Percentiles rank a stretch among this genome's conserved stretches.
These are phyloP conservation scores for Fusarium euwallaceae DNA, from an alignment of 2,329 filamentous ascomycete genomes.

Conservation along the genomic window DNA sequence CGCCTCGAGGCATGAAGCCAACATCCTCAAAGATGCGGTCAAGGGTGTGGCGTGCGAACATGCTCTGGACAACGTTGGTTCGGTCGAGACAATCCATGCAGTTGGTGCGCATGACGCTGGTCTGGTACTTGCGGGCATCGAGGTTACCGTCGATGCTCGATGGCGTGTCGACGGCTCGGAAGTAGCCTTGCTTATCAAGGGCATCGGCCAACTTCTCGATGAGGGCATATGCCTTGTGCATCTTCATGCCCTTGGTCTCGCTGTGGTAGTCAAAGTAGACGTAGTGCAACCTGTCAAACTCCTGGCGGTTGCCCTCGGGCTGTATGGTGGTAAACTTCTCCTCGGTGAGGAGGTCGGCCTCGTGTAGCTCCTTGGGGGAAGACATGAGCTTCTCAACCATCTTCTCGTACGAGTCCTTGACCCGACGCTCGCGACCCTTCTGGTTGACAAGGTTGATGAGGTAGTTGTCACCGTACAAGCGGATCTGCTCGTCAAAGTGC, in stretches of 20 bases:
- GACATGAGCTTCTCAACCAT: slow-evolving; percentile 83
- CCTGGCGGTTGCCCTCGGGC: slow-evolving; percentile 66
- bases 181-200: slow-evolving; percentile 86
- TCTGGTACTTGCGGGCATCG: slow-evolving; percentile 85
- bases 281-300: slow-evolving; percentile 91
- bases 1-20: slow-evolving; percentile 81
- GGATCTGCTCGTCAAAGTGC: slow-evolving; percentile 95
- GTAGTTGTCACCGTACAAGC: slow-evolving; percentile 95
- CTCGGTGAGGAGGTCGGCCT: slow-evolving; percentile 74
- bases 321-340: slow-evolving; percentile 89
- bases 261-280: slow-evolving; percentile 99
- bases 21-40: slow-evolving; percentile 90
- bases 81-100: slow-evolving; percentile 99
- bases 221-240: slow-evolving; percentile 90
- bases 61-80: slow-evolving; percentile 97
- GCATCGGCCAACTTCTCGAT: slow-evolving; percentile 85
- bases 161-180: slow-evolving; percentile 89
- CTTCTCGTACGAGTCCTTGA: slow-evolving; percentile 95
- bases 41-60: slow-evolving; percentile 90
- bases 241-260: slow-evolving; percentile 94
- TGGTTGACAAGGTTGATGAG: slow-evolving; percentile 98
- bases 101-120: slow-evolving; percentile 93
- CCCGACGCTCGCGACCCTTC: slow-evolving; percentile 87
- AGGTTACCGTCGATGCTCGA: slow-evolving; percentile 77
- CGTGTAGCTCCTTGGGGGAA: slow-evolving; percentile 73